These are phyloP conservation scores for Aureobasidium sp. DNA, from an alignment of 2,329 filamentous ascomycete species.

Conservation along the genomic window DNA sequence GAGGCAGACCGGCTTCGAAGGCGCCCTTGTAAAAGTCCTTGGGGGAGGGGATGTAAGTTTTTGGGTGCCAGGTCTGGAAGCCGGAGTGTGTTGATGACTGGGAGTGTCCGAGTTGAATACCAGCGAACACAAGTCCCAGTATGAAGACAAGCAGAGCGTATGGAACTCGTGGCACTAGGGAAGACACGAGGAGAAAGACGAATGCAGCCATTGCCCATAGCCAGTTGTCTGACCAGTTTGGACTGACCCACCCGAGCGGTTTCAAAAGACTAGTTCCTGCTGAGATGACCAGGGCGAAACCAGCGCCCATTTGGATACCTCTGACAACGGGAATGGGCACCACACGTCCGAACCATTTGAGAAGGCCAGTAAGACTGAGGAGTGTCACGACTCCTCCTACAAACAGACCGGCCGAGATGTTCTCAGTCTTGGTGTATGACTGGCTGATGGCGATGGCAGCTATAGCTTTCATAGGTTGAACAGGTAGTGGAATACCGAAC, in stretches of 20 bases:
- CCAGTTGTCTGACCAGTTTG: slow-evolving; percentile 67
- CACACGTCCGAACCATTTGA: slow-evolving; percentile 63
- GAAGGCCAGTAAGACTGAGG: slow-evolving; percentile 71
- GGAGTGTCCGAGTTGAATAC: slow-evolving; percentile 28
- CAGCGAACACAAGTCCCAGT: slow-evolving; percentile 60
- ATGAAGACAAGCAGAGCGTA: slow-evolving; percentile 70
- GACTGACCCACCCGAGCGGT: slow-evolving; percentile 60
- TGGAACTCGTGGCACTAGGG: slow-evolving; percentile 59
- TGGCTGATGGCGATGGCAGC: slow-evolving; percentile 78
- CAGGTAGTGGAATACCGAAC: slow-evolving; percentile 84
- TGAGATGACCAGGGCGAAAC: slow-evolving; percentile 72
- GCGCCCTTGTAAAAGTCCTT: slow-evolving; percentile 47
- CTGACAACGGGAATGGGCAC: slow-evolving; percentile 86
- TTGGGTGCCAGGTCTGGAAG: slow-evolving; percentile 52
- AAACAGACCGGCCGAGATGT: slow-evolving; percentile 75
- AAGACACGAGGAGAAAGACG: slow-evolving; percentile 60
- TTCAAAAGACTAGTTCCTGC: slow-evolving; percentile 63
- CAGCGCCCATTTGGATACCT: slow-evolving; percentile 89
- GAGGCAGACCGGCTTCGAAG: slow-evolving; percentile 66
- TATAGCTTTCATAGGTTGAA: slow-evolving; percentile 88
- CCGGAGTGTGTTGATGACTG: slow-evolving; percentile 37
- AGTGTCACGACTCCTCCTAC: slow-evolving; percentile 67
- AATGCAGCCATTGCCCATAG: slow-evolving; percentile 72
- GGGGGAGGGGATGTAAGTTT: slow-evolving; percentile 39
- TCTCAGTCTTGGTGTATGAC: slow-evolving; percentile 59